A percentile compares a stretch with the other conserved stretches of the same genome.
These are phyloP conservation scores for Acanthamoeba quina DNA, from an alignment of 208 protist genomes.

Conservation along the genomic window DNA sequence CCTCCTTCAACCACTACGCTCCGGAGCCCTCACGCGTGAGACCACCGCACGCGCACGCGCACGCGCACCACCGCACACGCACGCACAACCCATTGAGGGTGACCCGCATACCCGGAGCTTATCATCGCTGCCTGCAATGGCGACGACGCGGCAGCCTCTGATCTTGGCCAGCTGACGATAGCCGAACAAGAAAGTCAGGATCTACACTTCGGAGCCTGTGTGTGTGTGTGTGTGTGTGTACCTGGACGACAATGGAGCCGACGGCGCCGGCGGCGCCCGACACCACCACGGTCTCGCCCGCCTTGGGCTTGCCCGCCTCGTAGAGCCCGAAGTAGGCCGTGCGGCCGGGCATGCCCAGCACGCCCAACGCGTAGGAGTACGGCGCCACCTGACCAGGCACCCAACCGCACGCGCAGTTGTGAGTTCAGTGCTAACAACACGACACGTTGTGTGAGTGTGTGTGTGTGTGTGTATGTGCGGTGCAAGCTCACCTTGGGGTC, in stretches of 20 bases:
- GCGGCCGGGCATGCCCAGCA: conserved; percentile 71
- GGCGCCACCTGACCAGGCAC: conserved; percentile 47
- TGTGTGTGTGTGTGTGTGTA: background rate
- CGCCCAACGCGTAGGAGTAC: conserved; percentile 46
- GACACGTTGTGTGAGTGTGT: background rate
- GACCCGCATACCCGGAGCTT: conserved; percentile 31
- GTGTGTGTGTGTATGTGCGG: too few species aligned
- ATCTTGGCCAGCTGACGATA: conserved; percentile 73
- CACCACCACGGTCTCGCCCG: conserved; percentile 85
- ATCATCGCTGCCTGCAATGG: conserved; percentile 81
- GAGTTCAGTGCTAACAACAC: background rate
- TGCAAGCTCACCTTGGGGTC: conserved; percentile 12
- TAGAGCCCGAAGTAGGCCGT: conserved; percentile 73
- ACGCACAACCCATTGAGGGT: background rate
- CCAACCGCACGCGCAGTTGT: background rate
- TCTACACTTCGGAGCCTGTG: background rate
- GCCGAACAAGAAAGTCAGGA: too few species aligned
- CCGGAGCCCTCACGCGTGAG: conserved; percentile 52
- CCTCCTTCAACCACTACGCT: conserved; percentile 49
- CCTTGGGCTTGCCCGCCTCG: conserved; percentile 75
- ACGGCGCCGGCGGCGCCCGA: conserved; percentile 83
- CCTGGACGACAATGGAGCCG: conserved; percentile 77
- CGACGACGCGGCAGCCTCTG: conserved; percentile 77
- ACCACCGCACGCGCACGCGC: background rate
- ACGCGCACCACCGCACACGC: conserved; percentile 51